These are phyloP conservation scores for Claviceps paspali DNA, from an alignment of 2,329 filamentous ascomycete species.

Conservation along the genomic window DNA sequence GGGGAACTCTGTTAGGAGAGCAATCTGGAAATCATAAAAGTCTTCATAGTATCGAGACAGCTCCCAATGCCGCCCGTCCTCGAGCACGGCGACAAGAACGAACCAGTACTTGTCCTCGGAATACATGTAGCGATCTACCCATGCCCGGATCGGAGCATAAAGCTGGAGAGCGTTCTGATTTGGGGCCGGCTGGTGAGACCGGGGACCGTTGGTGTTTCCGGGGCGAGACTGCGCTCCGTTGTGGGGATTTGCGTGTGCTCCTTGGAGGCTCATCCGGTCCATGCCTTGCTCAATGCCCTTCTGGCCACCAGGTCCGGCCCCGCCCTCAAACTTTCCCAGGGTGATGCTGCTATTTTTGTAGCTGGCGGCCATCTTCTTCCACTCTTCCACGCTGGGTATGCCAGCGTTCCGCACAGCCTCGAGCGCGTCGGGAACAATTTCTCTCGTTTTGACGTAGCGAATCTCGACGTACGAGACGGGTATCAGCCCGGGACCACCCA, in stretches of 20 bases:
- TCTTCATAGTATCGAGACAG: constrained; percentile 92
- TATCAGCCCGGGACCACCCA: constrained; percentile 91
- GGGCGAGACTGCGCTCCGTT: constrained; percentile 13
- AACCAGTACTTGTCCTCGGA: constrained; percentile 99
- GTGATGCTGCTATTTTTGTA: constrained; percentile 99
- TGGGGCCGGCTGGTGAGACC: constrained; percentile 21
- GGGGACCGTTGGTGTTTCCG: constrained; percentile 14
- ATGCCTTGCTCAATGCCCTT: constrained; percentile 47
- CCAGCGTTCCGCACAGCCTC: constrained; percentile 79
- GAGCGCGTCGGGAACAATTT: constrained; percentile 64
- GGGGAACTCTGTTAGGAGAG: constrained; percentile 80
- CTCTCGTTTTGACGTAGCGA: constrained; percentile 78
- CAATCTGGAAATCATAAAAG: constrained; percentile 98
- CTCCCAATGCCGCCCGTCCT: constrained; percentile 86
- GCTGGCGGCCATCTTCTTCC: constrained; percentile 98
- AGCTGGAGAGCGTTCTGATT: constrained; percentile 37
- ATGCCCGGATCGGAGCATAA: constrained; percentile 64
- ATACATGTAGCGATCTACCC: constrained; percentile 89
- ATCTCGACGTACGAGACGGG: constrained; percentile 96
- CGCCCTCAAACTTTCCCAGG: constrained; percentile 70
- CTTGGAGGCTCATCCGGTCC: constrained; percentile 62
- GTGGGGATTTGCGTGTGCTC: constrained; percentile 10
- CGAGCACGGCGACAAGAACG: constrained; percentile 79
- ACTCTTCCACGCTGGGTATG: constrained; percentile 90
- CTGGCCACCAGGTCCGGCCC: constrained; percentile 27